phyloP scores from a whole-genome alignment of 1,284 basidiomycete genomes.

The Cutaneotrichosporon sp. region DNA sequence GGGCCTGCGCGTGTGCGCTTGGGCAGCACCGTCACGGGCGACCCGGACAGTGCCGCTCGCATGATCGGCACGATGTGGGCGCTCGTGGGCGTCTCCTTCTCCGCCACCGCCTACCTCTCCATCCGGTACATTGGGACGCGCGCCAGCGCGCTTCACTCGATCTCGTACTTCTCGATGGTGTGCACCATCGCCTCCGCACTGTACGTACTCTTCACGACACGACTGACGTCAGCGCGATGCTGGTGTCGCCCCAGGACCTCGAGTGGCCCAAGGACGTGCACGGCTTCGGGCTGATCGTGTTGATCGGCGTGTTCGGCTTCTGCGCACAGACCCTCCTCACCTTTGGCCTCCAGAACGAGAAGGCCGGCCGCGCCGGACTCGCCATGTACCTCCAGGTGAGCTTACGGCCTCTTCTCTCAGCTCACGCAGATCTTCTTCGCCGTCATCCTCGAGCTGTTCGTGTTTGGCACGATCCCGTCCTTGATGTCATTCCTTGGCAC shows the following conservation, averaged over 20 bases:
- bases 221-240: slow-evolving; percentile 20
- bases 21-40: slow-evolving; percentile 21
- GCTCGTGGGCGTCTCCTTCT: slow-evolving; percentile 39
- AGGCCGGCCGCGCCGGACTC: slow-evolving; percentile 51
- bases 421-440: slow-evolving; percentile 45
- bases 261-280: slow-evolving; percentile 18
- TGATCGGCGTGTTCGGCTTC: slow-evolving; percentile 62
- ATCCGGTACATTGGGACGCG: slow-evolving; percentile 71
- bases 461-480: slow-evolving; percentile 47
- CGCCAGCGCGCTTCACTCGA: slow-evolving; percentile 71
- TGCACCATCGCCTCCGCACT: slow-evolving; percentile 62
- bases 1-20: slow-evolving; percentile 3
- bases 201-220: slow-evolving; percentile 30
- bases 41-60: slow-evolving; percentile 23
- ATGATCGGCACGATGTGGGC: slow-evolving; percentile 43
- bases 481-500: slow-evolving; percentile 48
- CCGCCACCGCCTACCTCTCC: slow-evolving; percentile 57
- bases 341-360: slow-evolving; percentile 52
- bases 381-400: slow-evolving; percentile 51
- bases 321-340: slow-evolving; percentile 59
- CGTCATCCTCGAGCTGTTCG: slow-evolving; percentile 47
- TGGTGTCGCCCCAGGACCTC: slow-evolving; percentile 21
- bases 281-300: slow-evolving; percentile 42
- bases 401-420: too few relatives aligned
- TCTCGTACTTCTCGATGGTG: slow-evolving; percentile 67